Conservation (phyloP, 768 basidiomycete genomes). For the Boletus subcaerulescens region DNA sequence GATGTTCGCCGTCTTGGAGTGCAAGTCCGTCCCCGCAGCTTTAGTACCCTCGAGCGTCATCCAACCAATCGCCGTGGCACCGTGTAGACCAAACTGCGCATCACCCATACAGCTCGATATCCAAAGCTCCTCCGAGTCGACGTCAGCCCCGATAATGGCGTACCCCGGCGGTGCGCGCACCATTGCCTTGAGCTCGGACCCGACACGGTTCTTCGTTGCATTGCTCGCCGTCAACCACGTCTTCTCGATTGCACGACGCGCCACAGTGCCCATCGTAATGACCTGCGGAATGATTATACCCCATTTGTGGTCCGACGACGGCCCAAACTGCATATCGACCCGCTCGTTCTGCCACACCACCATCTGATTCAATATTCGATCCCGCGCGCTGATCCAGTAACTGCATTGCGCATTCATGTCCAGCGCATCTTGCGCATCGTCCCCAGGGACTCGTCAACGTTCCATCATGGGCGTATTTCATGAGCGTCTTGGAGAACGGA, state of each 20-base stretch:
- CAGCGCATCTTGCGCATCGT: constrained; percentile 77
- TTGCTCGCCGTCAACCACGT: constrained; percentile 99
- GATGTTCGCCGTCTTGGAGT: constrained; percentile 94
- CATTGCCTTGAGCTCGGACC: constrained; percentile 98
- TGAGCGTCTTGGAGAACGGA: constrained; percentile 84
- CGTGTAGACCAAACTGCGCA: constrained; percentile 94
- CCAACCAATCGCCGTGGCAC: constrained; percentile 96
- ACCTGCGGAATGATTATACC: constrained; percentile 96
- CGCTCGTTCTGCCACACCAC: constrained; percentile 74
- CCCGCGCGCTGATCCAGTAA: constrained; percentile 95
- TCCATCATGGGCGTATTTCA: constrained; percentile 85
- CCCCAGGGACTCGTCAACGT: constrained; percentile 78
- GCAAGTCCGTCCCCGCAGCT: constrained; percentile 88
- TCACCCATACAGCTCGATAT: constrained; percentile 99
- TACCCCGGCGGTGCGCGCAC: constrained; percentile 91
- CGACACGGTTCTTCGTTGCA: constrained; percentile 94
- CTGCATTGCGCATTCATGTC: constrained; percentile 93
- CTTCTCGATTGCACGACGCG: constrained; percentile 94
- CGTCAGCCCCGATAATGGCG: constrained; percentile 94
- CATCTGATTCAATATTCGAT: constrained; percentile 89
- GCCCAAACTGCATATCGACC: constrained; percentile 51
- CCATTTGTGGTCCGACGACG: constrained; percentile 47
- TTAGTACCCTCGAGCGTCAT: constrained; percentile 99
- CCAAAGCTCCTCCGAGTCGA: constrained; percentile 98
- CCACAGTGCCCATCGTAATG: constrained; percentile 98